phyloP scores from a whole-genome alignment of 2,329 filamentous ascomycete species.

The Monilinia vaccinii-corymbosi region DNA sequence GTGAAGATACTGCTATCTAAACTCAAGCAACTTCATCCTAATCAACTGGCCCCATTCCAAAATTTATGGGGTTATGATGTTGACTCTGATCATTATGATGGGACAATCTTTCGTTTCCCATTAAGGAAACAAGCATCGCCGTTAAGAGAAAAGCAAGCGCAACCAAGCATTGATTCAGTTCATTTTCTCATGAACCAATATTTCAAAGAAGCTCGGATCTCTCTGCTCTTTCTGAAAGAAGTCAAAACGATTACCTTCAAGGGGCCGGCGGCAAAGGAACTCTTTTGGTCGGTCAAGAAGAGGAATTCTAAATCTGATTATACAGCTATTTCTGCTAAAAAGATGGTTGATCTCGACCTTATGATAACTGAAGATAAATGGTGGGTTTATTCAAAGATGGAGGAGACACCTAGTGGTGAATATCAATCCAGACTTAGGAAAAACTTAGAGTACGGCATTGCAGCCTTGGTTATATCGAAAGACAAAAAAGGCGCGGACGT shows the following conservation, averaged over 20 bases:
- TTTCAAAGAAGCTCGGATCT: conserved; percentile 23
- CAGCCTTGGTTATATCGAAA: conserved; percentile 14
- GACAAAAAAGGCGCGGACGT: background rate
- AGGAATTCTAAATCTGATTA: background rate
- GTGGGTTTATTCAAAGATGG: conserved; percentile 15
- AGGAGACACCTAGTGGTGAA: conserved; percentile 12
- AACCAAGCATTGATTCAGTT: background rate
- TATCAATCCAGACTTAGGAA: conserved; percentile 17
- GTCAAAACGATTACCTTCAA: conserved; percentile 19
- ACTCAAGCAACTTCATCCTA: conserved; percentile 15
- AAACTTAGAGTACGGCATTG: conserved; percentile 19
- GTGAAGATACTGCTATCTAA: conserved; percentile 19
- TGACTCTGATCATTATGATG: conserved; percentile 17
- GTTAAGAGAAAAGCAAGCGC: background rate
- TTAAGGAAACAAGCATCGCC: conserved; percentile 11
- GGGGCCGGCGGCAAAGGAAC: conserved; percentile 9
- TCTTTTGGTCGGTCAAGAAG: conserved; percentile 16
- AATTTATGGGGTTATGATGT: conserved; percentile 20
- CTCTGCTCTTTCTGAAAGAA: conserved; percentile 20
- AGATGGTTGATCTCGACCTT: background rate
- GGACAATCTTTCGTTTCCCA: conserved; percentile 27
- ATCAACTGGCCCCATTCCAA: conserved; percentile 20
- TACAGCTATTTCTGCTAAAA: conserved; percentile 9
- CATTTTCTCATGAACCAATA: conserved; percentile 14
- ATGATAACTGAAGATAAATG: conserved; percentile 16